Base-by-base conservation (phyloP, 1,139 yeast species). In the Debaryomycetaceae sp. region DNA sequence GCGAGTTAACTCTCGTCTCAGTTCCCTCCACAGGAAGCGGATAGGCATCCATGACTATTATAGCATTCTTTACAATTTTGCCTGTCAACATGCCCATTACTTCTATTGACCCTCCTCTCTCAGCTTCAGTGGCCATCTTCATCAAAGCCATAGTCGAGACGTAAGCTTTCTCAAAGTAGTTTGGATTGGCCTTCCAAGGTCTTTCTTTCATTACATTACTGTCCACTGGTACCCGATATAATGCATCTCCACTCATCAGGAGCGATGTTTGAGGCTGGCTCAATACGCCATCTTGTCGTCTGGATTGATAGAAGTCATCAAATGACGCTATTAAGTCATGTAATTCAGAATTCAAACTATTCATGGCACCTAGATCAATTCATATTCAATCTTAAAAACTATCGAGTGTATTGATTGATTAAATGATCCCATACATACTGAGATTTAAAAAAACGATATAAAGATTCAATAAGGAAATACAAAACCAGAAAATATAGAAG, bases 11-110 rank as follows among this genome's bases (percentile, higher is more conserved):
- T 45, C 98, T 66, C 0, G 97, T 89, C 61, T 93, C 98, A 0
- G 98, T 90, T 1, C 98, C 98, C 63, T 88, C 95, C 1, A 91
- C 97, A 0, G 98, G 98, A 39, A 93, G 67, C 5, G 91, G 84
- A 61, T 87, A 93, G 5, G 83, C 85, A 60, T 91, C 97, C 75
- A 84, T 76, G 0, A 93, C 86, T 3, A 88, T 76, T 49, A 93
- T 80, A 11, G 78, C 74, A 39, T 76, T 66, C 1, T 71, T 77
- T 3, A 75, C 65, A 8, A 87, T 76, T 52, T 83, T 83, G 0
- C 98, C 98, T 0, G 93, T 80, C 65, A 93, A 73, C 85, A 90
- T 86, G 4, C 98, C 98, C 98, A 93, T 91, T 11, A 93, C 82
- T 61, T 93, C 99, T 39, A 89, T 84, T n/a, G 86, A 71, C 0